A percentile compares a stretch with the other conserved stretches of the same genome.
phyloP scores from a whole-genome alignment of 2,329 filamentous ascomycete genomes.

The Ophiobolus disseminans region DNA sequence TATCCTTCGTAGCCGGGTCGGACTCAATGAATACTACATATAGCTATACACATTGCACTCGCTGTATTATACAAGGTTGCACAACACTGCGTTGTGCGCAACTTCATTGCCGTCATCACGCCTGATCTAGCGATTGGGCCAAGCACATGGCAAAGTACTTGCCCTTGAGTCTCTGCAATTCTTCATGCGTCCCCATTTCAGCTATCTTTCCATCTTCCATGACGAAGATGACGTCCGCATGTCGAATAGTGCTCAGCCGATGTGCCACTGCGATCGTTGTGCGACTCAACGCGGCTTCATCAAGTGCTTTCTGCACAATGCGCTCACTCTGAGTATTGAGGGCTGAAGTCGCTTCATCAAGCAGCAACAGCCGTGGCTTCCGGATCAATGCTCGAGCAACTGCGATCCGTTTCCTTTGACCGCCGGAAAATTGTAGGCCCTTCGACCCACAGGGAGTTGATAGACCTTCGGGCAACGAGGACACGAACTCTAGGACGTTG shows the following conservation, averaged over 20 bases:
- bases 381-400: constrained; percentile 53
- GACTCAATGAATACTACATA: too few relatives aligned
- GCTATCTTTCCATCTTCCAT: constrained; percentile 85
- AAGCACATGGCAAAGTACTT: too few relatives aligned
- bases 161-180: too few relatives aligned
- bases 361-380: constrained; percentile 49
- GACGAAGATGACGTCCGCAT: constrained; percentile 90
- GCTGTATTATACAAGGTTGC: too few relatives aligned
- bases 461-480: constrained; percentile 59
- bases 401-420: constrained; percentile 51
- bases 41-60: too few relatives aligned
- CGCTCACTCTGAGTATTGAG: constrained; percentile 51
- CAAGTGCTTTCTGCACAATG: constrained; percentile 47
- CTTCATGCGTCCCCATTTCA: constrained; percentile 70
- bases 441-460: constrained; percentile 11
- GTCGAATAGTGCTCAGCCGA: constrained; percentile 84
- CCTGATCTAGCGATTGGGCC: too few relatives aligned
- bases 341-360: constrained; percentile 40
- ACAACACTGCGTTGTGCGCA: too few relatives aligned
- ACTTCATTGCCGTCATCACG: too few relatives aligned
- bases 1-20: too few relatives aligned
- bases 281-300: constrained; percentile 34
- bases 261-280: constrained; percentile 78
- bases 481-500: constrained; percentile 22
- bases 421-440: constrained; percentile 49